phyloP scores from a whole-genome alignment of 352 stramenopile species.

The Halophytophthora batemanensis region DNA sequence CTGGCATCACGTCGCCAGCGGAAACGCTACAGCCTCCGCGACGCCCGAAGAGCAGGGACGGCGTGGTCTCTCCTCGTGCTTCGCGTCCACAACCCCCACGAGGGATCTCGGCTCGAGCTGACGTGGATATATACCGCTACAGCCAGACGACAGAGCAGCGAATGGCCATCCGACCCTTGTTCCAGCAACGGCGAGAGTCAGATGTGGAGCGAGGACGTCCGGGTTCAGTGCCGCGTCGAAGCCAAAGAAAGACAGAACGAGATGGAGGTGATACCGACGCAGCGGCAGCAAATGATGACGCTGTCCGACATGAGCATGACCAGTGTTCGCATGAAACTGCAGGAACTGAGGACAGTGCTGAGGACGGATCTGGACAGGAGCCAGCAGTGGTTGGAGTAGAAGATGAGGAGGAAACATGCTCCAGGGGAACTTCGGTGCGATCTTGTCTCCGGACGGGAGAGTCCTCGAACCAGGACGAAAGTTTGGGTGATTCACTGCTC shows the following conservation, averaged over 20 bases:
- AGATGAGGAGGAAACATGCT: neutral
- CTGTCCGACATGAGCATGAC: neutral
- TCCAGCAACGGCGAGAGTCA: constrained; percentile 52
- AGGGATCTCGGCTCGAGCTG: constrained; percentile 39
- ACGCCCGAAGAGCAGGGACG: constrained; percentile 14
- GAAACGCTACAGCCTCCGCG: constrained; percentile 8
- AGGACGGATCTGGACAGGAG: constrained; percentile 1
- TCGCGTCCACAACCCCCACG: constrained; percentile 35
- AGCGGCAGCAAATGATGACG: neutral
- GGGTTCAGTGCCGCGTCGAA: constrained; percentile 23
- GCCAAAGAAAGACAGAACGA: constrained; percentile 9
- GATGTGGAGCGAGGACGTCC: constrained; percentile 26
- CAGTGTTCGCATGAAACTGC: neutral
- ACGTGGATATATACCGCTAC: constrained; percentile 66
- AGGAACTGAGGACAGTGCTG: neutral
- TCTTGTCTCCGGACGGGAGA: neutral
- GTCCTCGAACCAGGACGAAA: neutral
- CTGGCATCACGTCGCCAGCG: neutral
- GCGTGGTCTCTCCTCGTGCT: constrained; percentile 22
- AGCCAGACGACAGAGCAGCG: constrained; percentile 47
- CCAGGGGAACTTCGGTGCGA: too few species aligned
- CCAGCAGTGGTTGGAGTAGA: neutral
- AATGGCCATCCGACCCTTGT: constrained; percentile 71
- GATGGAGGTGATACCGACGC: neutral
- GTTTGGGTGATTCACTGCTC: neutral